phyloP scores from a whole-genome alignment of 164 flowering plant genomes.

The Vitis rupestris region DNA sequence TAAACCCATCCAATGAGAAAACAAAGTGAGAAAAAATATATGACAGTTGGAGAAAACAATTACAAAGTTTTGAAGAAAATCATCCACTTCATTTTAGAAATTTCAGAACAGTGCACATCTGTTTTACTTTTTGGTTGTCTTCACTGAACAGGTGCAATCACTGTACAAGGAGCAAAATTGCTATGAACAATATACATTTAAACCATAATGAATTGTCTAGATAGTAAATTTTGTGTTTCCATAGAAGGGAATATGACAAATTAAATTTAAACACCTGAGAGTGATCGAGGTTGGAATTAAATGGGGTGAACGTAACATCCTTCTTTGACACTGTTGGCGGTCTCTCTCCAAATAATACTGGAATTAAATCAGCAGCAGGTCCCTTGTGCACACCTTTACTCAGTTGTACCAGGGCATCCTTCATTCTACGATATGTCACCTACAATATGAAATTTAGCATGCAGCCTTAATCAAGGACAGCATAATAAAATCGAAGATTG shows the following conservation, averaged over 20 bases:
- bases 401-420: slow-evolving; percentile 82
- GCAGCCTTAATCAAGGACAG: background rate
- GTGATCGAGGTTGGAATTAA: slow-evolving; percentile 76
- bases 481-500: background rate
- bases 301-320: slow-evolving; percentile 57
- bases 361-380: slow-evolving; percentile 90
- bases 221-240: background rate
- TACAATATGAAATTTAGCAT: slow-evolving; percentile 16
- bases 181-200: too few species aligned
- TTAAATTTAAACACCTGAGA: slow-evolving; percentile 63
- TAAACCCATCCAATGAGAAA: too few species aligned
- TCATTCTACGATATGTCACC: slow-evolving; percentile 97
- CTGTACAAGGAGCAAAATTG: background rate
- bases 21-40: too few species aligned
- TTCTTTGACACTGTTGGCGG: slow-evolving; percentile 64
- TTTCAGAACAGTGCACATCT: too few species aligned
- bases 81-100: too few species aligned
- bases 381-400: slow-evolving; percentile 91
- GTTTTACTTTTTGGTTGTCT: background rate
- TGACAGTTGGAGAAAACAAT: too few species aligned
- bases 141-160: background rate
- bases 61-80: too few species aligned
- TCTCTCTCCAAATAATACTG: slow-evolving; percentile 90
- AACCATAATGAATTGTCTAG: too few species aligned
- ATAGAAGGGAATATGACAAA: background rate